Evolutionary conservation across 345 rosid genomes (phyloP).

Genomic region (Ricinus communis): DNA sequence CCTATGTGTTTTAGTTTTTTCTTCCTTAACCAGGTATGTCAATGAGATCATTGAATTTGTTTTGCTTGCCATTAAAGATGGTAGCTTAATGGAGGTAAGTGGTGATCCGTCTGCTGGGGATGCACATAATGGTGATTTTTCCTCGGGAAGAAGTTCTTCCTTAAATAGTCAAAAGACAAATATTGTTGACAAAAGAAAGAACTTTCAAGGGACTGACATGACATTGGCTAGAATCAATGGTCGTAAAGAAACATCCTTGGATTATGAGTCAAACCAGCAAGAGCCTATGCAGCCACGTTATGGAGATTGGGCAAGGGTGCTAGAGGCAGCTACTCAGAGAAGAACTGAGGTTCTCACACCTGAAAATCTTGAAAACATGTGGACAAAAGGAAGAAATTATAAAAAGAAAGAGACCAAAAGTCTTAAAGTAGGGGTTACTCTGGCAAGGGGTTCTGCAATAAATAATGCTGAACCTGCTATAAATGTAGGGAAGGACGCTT

Average conservation of each 20-base stretch:
- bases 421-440: conserved; percentile 29
- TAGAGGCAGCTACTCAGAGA: conserved; percentile 86
- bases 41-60: conserved; percentile 79
- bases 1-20: neutral
- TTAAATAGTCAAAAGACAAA: conserved; percentile 18
- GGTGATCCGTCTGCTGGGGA: conserved; percentile 47
- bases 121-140: conserved; percentile 30
- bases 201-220: conserved; percentile 36
- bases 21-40: conserved; percentile 55
- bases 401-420: conserved; percentile 69
- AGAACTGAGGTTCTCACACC: conserved; percentile 95
- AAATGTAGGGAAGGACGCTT: conserved; percentile 29
- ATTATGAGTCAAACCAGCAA: conserved; percentile 29
- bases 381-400: conserved; percentile 95
- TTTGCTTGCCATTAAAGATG: conserved; percentile 57
- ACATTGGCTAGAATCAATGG: conserved; percentile 32
- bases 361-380: conserved; percentile 98
- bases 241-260: conserved; percentile 32
- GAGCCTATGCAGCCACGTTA: conserved; percentile 43
- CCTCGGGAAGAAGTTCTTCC: conserved; percentile 32
- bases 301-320: conserved; percentile 77
- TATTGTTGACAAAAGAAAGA: neutral
- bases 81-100: conserved; percentile 37
- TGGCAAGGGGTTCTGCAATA: conserved; percentile 26
- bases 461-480: conserved; percentile 22